Percentiles rank a stretch among this genome's conserved stretches.
These are phyloP conservation scores for Microcyclospora tardicrescens DNA, from an alignment of 2,329 filamentous ascomycete species.

Conservation along the genomic window DNA sequence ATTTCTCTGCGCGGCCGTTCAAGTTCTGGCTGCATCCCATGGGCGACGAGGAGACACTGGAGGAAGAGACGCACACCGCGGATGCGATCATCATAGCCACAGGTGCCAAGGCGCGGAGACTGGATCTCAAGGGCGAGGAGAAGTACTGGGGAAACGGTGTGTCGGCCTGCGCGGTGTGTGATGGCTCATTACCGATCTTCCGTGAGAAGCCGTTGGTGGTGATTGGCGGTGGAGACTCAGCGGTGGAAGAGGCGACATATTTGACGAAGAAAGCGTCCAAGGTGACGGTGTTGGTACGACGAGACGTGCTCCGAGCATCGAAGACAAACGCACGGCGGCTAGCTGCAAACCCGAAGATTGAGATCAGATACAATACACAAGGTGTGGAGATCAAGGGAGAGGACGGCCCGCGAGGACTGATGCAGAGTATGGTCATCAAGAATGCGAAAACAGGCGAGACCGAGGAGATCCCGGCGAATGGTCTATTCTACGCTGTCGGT, in stretches of 20 bases:
- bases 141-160: slow-evolving; percentile 97
- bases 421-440: slow-evolving; percentile 77
- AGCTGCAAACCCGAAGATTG: slow-evolving; percentile 74
- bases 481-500: slow-evolving; percentile 92
- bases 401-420: slow-evolving; percentile 58
- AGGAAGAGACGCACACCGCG: slow-evolving; percentile 65
- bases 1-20: slow-evolving; percentile 75
- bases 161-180: slow-evolving; percentile 91
- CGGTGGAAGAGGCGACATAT: slow-evolving; percentile 94
- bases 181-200: slow-evolving; percentile 95
- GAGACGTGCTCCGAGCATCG: slow-evolving; percentile 73
- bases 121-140: slow-evolving; percentile 77
- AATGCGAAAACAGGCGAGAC: slow-evolving; percentile 61
- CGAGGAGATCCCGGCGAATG: slow-evolving; percentile 79
- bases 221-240: slow-evolving; percentile 91
- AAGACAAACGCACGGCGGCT: slow-evolving; percentile 86
- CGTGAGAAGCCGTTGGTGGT: slow-evolving; percentile 90
- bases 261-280: slow-evolving; percentile 94
- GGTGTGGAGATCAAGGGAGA: slow-evolving; percentile 77
- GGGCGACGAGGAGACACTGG: slow-evolving; percentile 64
- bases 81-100: slow-evolving; percentile 91
- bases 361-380: slow-evolving; percentile 72
- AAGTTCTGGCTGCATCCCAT: slow-evolving; percentile 62
- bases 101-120: slow-evolving; percentile 76
- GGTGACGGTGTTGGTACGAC: slow-evolving; percentile 85